Evolutionary conservation across 768 basidiomycete genomes (phyloP).

Genomic region (Cystofilobasidium ferigula): DNA sequence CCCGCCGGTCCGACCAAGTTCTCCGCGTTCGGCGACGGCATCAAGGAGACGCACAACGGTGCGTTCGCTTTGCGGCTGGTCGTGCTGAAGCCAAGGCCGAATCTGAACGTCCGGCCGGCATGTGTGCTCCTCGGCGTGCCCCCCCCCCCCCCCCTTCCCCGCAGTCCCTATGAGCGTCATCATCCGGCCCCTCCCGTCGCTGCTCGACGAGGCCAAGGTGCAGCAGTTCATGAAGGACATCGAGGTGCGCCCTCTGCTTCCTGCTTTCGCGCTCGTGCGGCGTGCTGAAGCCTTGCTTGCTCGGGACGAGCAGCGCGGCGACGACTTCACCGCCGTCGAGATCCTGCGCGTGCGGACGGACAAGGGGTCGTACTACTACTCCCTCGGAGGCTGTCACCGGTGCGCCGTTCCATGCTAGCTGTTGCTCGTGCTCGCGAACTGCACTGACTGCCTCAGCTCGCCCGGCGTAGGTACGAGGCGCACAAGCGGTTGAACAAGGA

Average conservation of each 20-base stretch:
- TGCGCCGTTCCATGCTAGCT: neutral
- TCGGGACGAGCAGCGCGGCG: slow-evolving; percentile 31
- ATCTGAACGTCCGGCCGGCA: neutral
- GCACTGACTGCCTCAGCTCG: neutral
- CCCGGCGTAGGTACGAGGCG: slow-evolving; percentile 37
- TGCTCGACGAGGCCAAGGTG: slow-evolving; percentile 37
- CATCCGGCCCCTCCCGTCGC: slow-evolving; percentile 36
- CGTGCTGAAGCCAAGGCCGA: neutral
- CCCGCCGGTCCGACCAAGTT: neutral
- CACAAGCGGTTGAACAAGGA: slow-evolving; percentile 35
- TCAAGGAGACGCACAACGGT: slow-evolving; percentile 22
- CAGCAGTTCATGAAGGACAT: slow-evolving; percentile 38
- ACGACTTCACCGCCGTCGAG: slow-evolving; percentile 39
- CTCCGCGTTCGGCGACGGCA: slow-evolving; percentile 14
- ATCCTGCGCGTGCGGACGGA: slow-evolving; percentile 32
- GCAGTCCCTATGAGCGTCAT: slow-evolving; percentile 37
- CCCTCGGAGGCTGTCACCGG: slow-evolving; percentile 40
- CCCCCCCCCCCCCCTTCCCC: no score
- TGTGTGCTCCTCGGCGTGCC: no score
- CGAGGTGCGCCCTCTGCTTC: slow-evolving; percentile 29
- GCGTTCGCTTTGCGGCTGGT: neutral
- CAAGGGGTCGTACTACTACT: slow-evolving; percentile 36
- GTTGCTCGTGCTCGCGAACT: neutral
- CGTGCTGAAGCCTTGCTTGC: no score
- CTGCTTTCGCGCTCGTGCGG: neutral